Evolutionary conservation across 1,139 yeast species (phyloP).

Genomic region (Magnusiomyces paraingens): DNA sequence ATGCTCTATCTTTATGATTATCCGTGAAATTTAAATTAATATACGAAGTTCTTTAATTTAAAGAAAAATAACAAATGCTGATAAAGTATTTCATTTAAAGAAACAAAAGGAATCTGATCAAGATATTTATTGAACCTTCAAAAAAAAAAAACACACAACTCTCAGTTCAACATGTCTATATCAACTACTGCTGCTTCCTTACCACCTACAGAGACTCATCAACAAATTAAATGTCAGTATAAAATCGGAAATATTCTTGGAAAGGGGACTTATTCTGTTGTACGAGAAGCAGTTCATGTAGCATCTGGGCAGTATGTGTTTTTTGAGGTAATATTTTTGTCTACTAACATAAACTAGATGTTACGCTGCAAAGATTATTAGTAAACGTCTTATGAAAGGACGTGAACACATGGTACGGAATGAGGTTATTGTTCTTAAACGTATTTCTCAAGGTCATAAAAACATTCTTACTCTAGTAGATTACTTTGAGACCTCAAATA

Average conservation of each 20-base stretch:
- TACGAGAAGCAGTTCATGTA: slow-evolving; percentile 37
- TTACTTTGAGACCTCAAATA: slow-evolving; percentile 59
- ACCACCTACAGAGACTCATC: slow-evolving; percentile 1
- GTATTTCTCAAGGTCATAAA: slow-evolving; percentile 43
- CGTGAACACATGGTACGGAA: slow-evolving; percentile 46
- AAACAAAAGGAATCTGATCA: background rate
- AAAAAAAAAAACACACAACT: background rate
- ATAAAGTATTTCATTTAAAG: background rate
- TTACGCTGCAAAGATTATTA: slow-evolving; percentile 41
- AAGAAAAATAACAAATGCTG: too few relatives aligned
- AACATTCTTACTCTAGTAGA: slow-evolving; percentile 61
- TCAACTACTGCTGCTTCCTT: background rate
- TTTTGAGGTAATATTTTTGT: background rate
- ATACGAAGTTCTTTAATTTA: too few relatives aligned
- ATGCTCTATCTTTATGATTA: too few relatives aligned
- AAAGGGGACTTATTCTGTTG: slow-evolving; percentile 39
- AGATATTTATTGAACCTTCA: background rate
- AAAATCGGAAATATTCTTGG: slow-evolving; percentile 32
- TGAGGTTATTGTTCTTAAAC: slow-evolving; percentile 49
- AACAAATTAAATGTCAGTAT: slow-evolving; percentile 29
- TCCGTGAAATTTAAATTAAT: too few relatives aligned
- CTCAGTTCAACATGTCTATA: background rate
- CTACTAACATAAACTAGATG: slow-evolving; percentile 18
- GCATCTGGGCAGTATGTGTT: slow-evolving; percentile 28
- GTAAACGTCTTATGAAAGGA: slow-evolving; percentile 39